phyloP scores from a whole-genome alignment of 2,329 filamentous ascomycete species.

The Calonectria hongkongensis region DNA sequence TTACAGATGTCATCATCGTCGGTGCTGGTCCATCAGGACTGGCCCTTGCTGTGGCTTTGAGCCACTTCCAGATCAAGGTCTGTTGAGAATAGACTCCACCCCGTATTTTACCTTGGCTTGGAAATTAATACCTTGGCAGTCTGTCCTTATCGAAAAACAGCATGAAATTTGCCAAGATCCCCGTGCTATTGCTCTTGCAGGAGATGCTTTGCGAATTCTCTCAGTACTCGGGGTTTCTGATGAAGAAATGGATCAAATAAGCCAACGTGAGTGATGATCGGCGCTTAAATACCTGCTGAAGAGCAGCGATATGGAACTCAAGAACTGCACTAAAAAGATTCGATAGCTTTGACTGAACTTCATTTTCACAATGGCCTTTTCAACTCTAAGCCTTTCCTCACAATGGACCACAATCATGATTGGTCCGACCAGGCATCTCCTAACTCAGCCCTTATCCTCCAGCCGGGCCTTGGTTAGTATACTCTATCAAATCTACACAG shows the following conservation, averaged over 20 bases:
- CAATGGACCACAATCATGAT: neutral
- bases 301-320: neutral
- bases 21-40: constrained; percentile 27
- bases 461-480: neutral
- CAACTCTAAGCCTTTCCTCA: neutral
- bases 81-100: neutral
- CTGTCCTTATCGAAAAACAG: constrained; percentile 20
- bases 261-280: neutral
- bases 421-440: neutral
- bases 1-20: constrained; percentile 21
- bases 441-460: neutral
- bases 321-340: neutral
- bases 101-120: neutral
- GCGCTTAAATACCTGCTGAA: neutral
- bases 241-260: neutral
- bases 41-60: constrained; percentile 10
- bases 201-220: neutral
- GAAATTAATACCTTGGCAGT: neutral
- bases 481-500: too few species aligned
- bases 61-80: constrained; percentile 14
- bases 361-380: neutral
- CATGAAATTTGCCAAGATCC: constrained; percentile 17
- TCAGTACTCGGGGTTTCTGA: neutral
- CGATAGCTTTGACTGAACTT: neutral
- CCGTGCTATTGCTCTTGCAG: constrained; percentile 12